phyloP scores from a whole-genome alignment of 2,329 filamentous ascomycete species.

The Claviceps arundinis region DNA sequence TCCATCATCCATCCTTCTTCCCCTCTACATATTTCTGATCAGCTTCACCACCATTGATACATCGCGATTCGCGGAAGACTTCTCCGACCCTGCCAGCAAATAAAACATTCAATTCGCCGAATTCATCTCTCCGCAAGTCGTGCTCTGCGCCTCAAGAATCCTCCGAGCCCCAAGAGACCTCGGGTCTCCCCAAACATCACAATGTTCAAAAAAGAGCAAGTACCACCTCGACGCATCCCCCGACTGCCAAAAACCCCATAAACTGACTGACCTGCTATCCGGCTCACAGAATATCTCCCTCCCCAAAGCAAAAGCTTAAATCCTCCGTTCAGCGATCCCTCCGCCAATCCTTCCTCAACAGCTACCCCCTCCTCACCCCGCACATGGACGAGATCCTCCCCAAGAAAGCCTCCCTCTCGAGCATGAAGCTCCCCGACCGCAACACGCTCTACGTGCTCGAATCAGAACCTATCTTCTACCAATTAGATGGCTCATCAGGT shows the following conservation, averaged over 20 bases:
- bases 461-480: conserved; percentile 74
- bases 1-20: not conserved
- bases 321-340: conserved; percentile 85
- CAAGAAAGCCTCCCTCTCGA: conserved; percentile 82
- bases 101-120: too few species aligned
- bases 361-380: conserved; percentile 74
- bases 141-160: too few species aligned
- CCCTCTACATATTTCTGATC: conserved; percentile 2
- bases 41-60: not conserved
- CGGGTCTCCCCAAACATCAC: conserved; percentile 16
- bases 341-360: conserved; percentile 66
- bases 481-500: conserved; percentile 52
- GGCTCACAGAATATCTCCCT: conserved; percentile 49
- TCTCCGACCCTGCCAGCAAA: too few species aligned
- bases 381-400: conserved; percentile 90
- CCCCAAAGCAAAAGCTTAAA: conserved; percentile 91
- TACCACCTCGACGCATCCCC: conserved; percentile 6
- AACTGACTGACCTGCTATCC: not conserved
- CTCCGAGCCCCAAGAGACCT: not conserved
- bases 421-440: conserved; percentile 86
- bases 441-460: conserved; percentile 79
- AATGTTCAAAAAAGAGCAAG: conserved; percentile 93
- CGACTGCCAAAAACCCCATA: not conserved
- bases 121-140: too few species aligned
- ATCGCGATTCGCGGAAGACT: too few species aligned